Percentiles rank a stretch among this genome's conserved stretches.
phyloP scores from a whole-genome alignment of 768 basidiomycete species.

The Tulasnella sp. region DNA sequence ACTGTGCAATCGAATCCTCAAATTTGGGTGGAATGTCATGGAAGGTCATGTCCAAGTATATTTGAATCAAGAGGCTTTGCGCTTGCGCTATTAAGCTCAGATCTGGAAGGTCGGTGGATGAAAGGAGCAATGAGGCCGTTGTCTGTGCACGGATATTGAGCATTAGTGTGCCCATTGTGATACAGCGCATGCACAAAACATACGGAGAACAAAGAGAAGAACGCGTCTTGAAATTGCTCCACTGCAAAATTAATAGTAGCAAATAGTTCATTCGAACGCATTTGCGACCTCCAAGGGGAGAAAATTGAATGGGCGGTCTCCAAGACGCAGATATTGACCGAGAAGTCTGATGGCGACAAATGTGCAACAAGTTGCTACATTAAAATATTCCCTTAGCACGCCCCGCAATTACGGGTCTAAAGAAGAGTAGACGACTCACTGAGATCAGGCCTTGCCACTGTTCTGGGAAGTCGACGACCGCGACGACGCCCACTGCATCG shows the following conservation, averaged over 20 bases:
- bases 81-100: conserved; percentile 53
- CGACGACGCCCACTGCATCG: conserved; percentile 86
- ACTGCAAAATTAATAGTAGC: conserved; percentile 88
- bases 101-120: conserved; percentile 31
- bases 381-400: not conserved
- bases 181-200: conserved; percentile 26
- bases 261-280: conserved; percentile 78
- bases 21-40: conserved; percentile 92
- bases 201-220: conserved; percentile 67
- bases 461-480: conserved; percentile 81
- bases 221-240: conserved; percentile 68
- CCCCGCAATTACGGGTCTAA: too few relatives aligned
- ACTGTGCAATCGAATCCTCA: conserved; percentile 76
- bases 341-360: conserved; percentile 70
- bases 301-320: conserved; percentile 96
- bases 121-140: conserved; percentile 41
- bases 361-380: conserved; percentile 78
- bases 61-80: conserved; percentile 68
- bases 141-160: not conserved
- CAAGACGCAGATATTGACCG: conserved; percentile 79
- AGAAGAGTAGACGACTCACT: conserved; percentile 40
- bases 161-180: too few relatives aligned
- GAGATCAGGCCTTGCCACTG: conserved; percentile 85
- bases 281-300: conserved; percentile 81
- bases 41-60: conserved; percentile 89